A percentile compares a stretch with the other conserved stretches of the same genome.
These are phyloP conservation scores for Kalmusia sp. DNA, from an alignment of 2,329 filamentous ascomycete species.

Conservation along the genomic window DNA sequence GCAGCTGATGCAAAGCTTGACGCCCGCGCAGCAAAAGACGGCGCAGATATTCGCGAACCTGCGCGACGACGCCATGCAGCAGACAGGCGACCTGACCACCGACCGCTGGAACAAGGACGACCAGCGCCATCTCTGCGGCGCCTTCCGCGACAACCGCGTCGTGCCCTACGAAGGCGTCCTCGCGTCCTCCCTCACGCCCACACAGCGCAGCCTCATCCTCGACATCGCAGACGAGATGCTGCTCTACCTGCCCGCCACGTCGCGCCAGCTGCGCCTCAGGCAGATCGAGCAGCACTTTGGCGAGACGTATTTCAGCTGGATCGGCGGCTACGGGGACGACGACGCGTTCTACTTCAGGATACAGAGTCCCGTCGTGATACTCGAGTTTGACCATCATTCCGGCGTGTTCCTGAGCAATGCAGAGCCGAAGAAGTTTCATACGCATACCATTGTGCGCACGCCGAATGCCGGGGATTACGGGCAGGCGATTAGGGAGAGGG, in stretches of 20 bases:
- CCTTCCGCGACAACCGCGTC: slow-evolving; percentile 78
- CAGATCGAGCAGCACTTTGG: slow-evolving; percentile 63
- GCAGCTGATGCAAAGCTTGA: slow-evolving; percentile 72
- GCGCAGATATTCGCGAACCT: slow-evolving; percentile 67
- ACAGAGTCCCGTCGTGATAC: slow-evolving; percentile 75
- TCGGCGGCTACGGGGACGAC: slow-evolving; percentile 69
- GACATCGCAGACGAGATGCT: slow-evolving; percentile 70
- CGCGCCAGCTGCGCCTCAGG: slow-evolving; percentile 62
- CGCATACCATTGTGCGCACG: slow-evolving; percentile 74
- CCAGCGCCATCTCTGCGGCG: slow-evolving; percentile 78
- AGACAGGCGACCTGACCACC: slow-evolving; percentile 50
- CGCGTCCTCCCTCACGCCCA: slow-evolving; percentile 56
- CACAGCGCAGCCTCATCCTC: slow-evolving; percentile 63
- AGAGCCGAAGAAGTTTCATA: slow-evolving; percentile 79
- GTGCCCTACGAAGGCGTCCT: slow-evolving; percentile 74
- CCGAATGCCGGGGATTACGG: slow-evolving; percentile 83
- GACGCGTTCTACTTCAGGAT: slow-evolving; percentile 81
- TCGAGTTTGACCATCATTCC: slow-evolving; percentile 82
- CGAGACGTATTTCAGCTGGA: slow-evolving; percentile 85
- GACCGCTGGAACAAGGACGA: slow-evolving; percentile 83
- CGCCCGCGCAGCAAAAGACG: slow-evolving; percentile 51
- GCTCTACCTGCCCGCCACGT: slow-evolving; percentile 67
- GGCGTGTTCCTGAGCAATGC: slow-evolving; percentile 78
- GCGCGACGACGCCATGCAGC: slow-evolving; percentile 70
- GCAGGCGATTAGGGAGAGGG: slow-evolving; percentile 53